Evolutionary conservation across 768 basidiomycete genomes (phyloP), one percentile per base, ranked within the genome.

Genomic region (Suillus discolor): DNA sequence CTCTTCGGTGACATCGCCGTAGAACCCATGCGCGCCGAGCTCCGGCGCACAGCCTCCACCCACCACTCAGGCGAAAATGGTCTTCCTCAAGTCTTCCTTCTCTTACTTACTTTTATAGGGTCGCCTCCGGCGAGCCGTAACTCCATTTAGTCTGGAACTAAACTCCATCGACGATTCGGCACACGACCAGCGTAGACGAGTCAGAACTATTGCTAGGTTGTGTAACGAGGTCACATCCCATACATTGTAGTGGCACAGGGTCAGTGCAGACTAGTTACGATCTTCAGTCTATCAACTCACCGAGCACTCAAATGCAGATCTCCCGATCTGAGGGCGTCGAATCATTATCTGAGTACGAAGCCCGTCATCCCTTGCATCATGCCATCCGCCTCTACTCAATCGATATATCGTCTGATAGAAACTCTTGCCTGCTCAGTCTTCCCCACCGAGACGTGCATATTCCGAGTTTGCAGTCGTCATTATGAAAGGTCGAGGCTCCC

Each of bases 11-110:
- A 79, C 69, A 78, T 92, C 60, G 91, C 90, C 0, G 72, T 93
- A 15, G 91, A 93, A 69, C 91, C 92, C 9, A 90, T 92, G 90
- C 89, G 92, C 70, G 64, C 77, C 9, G 72, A 80, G 20, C 83
- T 93, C 41, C 83, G 86, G 25, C 72, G 70, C 1, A 72, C 73
- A 5, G 90, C 90, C 6, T 72, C 76, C 90, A 82, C 36, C 36
- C 36, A 36, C 9, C 36, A 36, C 36, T 36, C 34, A 4, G 36
- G 36, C 36, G 9, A 36, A 36, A 36, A 36, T 28, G 8, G 34
- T n/a, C n/a, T n/a, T n/a, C n/a, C n/a, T n/a, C n/a, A n/a, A n/a
- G 36, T 36, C 36, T 36, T 36, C 36, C 36, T 36, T 36, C 36
- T 2, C 36, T 31, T 31, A 28, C 25, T 28, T 23, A 16, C 49